These are phyloP conservation scores for Lactarius pseudohatsudake DNA, from an alignment of 768 basidiomycete genomes.

Conservation along the genomic window DNA sequence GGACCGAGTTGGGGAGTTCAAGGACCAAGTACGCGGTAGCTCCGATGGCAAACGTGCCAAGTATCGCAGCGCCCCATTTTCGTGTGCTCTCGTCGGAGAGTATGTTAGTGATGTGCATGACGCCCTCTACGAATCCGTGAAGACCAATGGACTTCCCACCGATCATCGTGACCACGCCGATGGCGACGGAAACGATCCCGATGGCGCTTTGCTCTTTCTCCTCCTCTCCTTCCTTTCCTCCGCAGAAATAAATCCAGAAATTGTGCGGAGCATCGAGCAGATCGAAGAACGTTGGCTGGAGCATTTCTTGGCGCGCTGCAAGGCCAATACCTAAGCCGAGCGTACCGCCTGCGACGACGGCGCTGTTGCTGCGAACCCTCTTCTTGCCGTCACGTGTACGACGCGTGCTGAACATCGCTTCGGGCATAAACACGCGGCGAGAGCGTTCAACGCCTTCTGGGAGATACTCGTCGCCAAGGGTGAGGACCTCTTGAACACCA, in stretches of 20 bases:
- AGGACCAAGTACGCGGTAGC: conserved; percentile 77
- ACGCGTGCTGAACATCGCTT: conserved; percentile 87
- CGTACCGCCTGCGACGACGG: conserved; percentile 73
- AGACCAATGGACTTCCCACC: conserved; percentile 80
- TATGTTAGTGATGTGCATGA: conserved; percentile 72
- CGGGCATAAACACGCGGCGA: conserved; percentile 88
- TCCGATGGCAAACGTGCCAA: conserved; percentile 76
- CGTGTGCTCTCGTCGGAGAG: conserved; percentile 77
- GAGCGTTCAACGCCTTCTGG: conserved; percentile 79
- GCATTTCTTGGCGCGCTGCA: conserved; percentile 71
- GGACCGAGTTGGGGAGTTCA: conserved; percentile 87
- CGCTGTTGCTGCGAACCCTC: conserved; percentile 44
- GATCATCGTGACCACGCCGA: conserved; percentile 88
- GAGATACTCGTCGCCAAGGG: conserved; percentile 74
- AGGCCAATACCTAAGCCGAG: conserved; percentile 83
- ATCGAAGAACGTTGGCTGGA: conserved; percentile 79
- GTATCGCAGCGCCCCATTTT: conserved; percentile 83
- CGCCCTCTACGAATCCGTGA: conserved; percentile 73
- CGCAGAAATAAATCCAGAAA: conserved; percentile 68
- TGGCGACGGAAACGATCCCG: conserved; percentile 69
- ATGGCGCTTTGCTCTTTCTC: conserved; percentile 60
- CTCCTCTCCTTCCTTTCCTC: conserved; percentile 44
- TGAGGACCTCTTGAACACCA: conserved; percentile 64
- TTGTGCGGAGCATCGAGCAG: conserved; percentile 85
- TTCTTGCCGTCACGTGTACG: conserved; percentile 38